phyloP scores from a whole-genome alignment of 257 asterid species.

The Solanum rostratum region DNA sequence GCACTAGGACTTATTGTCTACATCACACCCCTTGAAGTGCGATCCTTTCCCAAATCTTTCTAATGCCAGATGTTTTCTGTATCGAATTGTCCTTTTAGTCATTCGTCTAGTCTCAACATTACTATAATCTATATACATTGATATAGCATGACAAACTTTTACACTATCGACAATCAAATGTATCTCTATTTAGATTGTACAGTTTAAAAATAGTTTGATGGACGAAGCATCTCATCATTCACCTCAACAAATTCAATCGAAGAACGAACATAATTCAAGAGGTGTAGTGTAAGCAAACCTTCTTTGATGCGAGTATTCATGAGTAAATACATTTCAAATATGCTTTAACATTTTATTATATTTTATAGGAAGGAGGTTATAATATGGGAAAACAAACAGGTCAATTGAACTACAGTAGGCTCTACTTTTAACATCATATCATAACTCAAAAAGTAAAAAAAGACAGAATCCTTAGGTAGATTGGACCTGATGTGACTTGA shows the following conservation, averaged over 20 bases:
- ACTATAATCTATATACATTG: background rate
- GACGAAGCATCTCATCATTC: background rate
- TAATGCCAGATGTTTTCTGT: too few relatives aligned
- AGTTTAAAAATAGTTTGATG: fast-evolving
- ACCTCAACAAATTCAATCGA: background rate
- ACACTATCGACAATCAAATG: background rate
- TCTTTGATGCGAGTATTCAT: background rate
- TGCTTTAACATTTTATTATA: too few relatives aligned
- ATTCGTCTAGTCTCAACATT: background rate
- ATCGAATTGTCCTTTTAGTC: background rate
- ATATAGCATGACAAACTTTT: background rate
- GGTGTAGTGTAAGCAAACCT: background rate
- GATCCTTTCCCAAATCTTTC: too few relatives aligned
- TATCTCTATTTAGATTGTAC: background rate
- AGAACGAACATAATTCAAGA: background rate
- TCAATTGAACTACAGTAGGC: too few relatives aligned
- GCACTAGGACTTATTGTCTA: too few relatives aligned
- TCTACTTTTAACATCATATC: background rate
- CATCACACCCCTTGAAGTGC: too few relatives aligned
- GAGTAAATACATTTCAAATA: background rate
- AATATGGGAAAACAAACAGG: too few relatives aligned
- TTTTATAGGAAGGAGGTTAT: too few relatives aligned
- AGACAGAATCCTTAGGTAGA: background rate
- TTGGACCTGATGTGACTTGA: background rate
- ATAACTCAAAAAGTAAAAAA: background rate